phyloP scores from a whole-genome alignment of 1,139 yeast species.

The Pichia sp. region DNA sequence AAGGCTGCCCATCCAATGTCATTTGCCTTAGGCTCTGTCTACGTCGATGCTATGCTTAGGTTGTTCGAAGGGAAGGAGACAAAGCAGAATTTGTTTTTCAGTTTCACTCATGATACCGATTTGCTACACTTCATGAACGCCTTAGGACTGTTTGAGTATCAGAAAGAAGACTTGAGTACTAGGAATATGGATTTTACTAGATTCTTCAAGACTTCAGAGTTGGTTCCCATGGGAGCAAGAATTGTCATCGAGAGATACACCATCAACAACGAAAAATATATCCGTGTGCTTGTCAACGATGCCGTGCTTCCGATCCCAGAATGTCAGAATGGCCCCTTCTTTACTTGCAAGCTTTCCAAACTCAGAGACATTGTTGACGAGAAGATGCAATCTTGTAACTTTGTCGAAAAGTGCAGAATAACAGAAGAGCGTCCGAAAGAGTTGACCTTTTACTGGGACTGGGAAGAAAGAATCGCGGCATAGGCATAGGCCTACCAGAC shows the following conservation, averaged over 20 bases:
- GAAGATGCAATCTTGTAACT: constrained; percentile 28
- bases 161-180: constrained; percentile 30
- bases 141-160: constrained; percentile 33
- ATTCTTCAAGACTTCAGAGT: constrained; percentile 39
- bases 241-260: constrained; percentile 41
- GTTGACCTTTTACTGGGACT: constrained; percentile 25
- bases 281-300: constrained; percentile 47
- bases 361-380: constrained; percentile 28
- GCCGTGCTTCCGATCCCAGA: constrained; percentile 44
- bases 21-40: constrained; percentile 39
- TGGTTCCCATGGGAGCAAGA: constrained; percentile 53
- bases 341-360: constrained; percentile 33
- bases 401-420: constrained; percentile 27
- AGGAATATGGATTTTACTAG: constrained; percentile 34
- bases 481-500: no score
- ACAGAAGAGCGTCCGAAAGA: constrained; percentile 14
- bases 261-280: constrained; percentile 26
- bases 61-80: constrained; percentile 33
- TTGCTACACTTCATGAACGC: constrained; percentile 38
- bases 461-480: constrained; percentile 16
- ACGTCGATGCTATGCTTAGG: constrained; percentile 41
- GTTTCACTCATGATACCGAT: constrained; percentile 50
- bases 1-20: constrained; percentile 46
- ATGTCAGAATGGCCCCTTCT: constrained; percentile 42
- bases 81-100: constrained; percentile 18